Evolutionary conservation across 2,329 filamentous ascomycete species (phyloP), one percentile per base, ranked within the genome.

Genomic region (Apiospora kogelbergensis): DNA sequence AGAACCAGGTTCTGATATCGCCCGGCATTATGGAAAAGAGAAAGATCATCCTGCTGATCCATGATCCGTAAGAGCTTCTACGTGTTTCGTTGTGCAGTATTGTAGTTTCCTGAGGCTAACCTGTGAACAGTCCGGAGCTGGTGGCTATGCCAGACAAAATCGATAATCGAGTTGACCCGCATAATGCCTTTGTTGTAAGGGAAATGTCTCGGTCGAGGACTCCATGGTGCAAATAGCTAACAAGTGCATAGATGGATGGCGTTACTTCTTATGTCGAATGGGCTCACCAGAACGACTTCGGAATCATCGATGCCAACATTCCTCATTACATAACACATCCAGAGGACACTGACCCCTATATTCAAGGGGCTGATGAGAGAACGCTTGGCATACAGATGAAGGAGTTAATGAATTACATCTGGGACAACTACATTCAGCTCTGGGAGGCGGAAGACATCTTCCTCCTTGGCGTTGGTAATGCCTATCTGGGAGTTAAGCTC

Each of bases 361-460:
- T 81, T 2, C 81, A 84, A 0, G 76, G 79, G 1, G 78, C 81
- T 37, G 80, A 81, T 40, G 87, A 87, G 72, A 81, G 79, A 66
- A 80, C 79, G 1, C 76, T 89, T 9, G 85, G 91, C 71, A 83
- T 84, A 68, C 88, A 88, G 78, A 90, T 88, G 0, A 89, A 92
- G 71, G 90, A 95, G 70, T 83, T 98, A 13, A 89, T 95, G 5
- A 90, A 88, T 70, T 98, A 97, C 76, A 84, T 99, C 17, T 99
- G 96, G 96, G 95, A 98, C 74, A 99, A 99, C 77, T 98, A 98
- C 76, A 89, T 99, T 24, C 93, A 97, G 83, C 85, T 93, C 41
- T 90, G 90, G 66, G 87, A 93, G 2, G 85, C 88, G 0, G 89
- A 91, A 6, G 89, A 95, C 67, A 88, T 98, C 20, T 93, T 97